A percentile compares a stretch with the other conserved stretches of the same genome.
Evolutionary conservation across 2,329 filamentous ascomycete genomes (phyloP).

Genomic region (Penicillium sp.): DNA sequence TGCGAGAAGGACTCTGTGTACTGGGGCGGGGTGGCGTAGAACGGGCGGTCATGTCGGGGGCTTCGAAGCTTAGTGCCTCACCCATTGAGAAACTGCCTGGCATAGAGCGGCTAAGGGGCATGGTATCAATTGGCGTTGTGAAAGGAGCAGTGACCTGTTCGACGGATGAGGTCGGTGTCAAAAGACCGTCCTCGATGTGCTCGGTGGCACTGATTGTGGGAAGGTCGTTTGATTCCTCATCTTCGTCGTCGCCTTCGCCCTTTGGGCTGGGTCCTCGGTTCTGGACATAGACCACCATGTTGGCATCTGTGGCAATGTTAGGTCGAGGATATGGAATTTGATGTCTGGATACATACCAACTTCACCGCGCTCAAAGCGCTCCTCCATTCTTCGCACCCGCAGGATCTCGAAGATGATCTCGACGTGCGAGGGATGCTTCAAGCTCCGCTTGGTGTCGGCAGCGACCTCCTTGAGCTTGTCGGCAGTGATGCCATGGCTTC

Average conservation of each 20-base stretch:
- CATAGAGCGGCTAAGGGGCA: conserved; percentile 19
- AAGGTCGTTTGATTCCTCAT: conserved; percentile 27
- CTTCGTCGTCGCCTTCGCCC: conserved; percentile 25
- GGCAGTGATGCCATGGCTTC: conserved; percentile 32
- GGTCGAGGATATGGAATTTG: not conserved
- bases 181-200: conserved; percentile 24
- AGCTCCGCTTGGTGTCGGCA: conserved; percentile 36
- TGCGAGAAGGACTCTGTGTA: conserved; percentile 30
- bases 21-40: conserved; percentile 25
- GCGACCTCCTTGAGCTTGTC: conserved; percentile 40
- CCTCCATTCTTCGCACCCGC: conserved; percentile 38
- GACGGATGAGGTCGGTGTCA: conserved; percentile 25
- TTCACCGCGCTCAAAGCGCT: conserved; percentile 39
- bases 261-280: conserved; percentile 34
- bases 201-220: conserved; percentile 21
- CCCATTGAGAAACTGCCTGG: conserved; percentile 29
- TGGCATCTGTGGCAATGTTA: conserved; percentile 25
- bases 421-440: conserved; percentile 33
- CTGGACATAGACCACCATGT: conserved; percentile 35
- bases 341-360: conserved; percentile 29
- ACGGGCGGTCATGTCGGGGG: conserved; percentile 26
- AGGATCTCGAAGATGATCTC: conserved; percentile 41
- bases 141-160: conserved; percentile 20
- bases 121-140: conserved; percentile 25
- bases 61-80: conserved; percentile 28